Percentiles rank a stretch among this genome's conserved stretches.
phyloP scores from a whole-genome alignment of 2,329 filamentous ascomycete species.

The Stromatinia cepivora region DNA sequence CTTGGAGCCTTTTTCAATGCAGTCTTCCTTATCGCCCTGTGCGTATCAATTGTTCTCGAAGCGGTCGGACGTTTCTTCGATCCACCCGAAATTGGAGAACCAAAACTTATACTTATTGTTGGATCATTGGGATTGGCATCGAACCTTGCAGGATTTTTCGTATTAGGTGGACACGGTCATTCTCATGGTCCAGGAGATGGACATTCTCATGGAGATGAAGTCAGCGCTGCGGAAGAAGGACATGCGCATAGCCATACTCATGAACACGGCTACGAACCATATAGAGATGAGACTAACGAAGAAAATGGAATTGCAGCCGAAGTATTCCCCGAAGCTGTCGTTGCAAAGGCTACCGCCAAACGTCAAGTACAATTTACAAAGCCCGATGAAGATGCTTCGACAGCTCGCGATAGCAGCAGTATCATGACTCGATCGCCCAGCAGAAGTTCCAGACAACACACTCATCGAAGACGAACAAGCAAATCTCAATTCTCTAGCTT shows the following conservation, averaged over 20 bases:
- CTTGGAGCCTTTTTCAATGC: slow-evolving; percentile 95
- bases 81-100: slow-evolving; percentile 82
- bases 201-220: slow-evolving; percentile 44
- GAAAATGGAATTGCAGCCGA: slow-evolving; percentile 60
- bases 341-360: slow-evolving; percentile 48
- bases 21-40: slow-evolving; percentile 94
- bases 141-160: slow-evolving; percentile 83
- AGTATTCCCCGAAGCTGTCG: slow-evolving; percentile 61
- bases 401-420: slow-evolving; percentile 28
- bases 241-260: slow-evolving; percentile 47
- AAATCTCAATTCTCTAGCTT: slow-evolving; percentile 62
- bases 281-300: slow-evolving; percentile 47
- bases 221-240: slow-evolving; percentile 38
- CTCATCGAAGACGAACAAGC: slow-evolving; percentile 36
- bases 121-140: slow-evolving; percentile 82
- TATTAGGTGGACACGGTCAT: slow-evolving; percentile 93
- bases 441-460: slow-evolving; percentile 28
- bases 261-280: slow-evolving; percentile 28
- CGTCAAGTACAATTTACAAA: slow-evolving; percentile 34
- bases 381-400: slow-evolving; percentile 36
- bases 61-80: slow-evolving; percentile 90
- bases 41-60: slow-evolving; percentile 94
- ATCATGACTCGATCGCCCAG: slow-evolving; percentile 29
- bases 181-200: slow-evolving; percentile 64
- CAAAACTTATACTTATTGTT: slow-evolving; percentile 84